Percentiles rank a stretch among this genome's conserved stretches.
Evolutionary conservation across 257 asterid genomes (phyloP).

Genomic region (Solanum infundibuliforme): DNA sequence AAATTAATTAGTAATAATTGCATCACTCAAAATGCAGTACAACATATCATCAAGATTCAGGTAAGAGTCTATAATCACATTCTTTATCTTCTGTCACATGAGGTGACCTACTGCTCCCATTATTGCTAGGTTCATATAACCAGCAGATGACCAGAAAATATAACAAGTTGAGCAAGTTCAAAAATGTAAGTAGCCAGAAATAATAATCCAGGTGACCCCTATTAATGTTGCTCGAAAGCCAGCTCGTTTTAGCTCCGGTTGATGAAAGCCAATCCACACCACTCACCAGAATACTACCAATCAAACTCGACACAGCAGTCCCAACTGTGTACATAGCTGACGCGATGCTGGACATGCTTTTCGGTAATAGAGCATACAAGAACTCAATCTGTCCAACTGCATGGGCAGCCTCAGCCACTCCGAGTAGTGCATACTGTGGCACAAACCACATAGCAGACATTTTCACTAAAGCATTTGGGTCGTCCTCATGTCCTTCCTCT

Average conservation of each 20-base stretch:
- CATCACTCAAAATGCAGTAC: too few species aligned
- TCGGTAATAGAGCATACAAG: conserved; percentile 6
- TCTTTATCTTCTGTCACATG: neutral
- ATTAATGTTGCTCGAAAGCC: conserved; percentile 14
- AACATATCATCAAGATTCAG: neutral
- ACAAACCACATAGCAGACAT: conserved; percentile 21
- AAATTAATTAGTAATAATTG: neutral
- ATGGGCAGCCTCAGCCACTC: conserved; percentile 4
- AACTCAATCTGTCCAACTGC: conserved; percentile 10
- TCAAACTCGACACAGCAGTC: conserved; percentile 1
- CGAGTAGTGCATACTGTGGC: conserved; percentile 1
- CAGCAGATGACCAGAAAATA: neutral
- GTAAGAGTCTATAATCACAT: neutral
- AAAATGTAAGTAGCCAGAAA: conserved; percentile 5
- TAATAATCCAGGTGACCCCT: conserved; percentile 12
- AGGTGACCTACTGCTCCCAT: neutral
- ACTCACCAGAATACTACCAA: conserved; percentile 8
- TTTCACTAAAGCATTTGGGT: neutral
- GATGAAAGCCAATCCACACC: neutral
- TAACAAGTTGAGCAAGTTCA: neutral
- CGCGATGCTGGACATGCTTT: conserved; percentile 16
- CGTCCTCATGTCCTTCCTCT: neutral
- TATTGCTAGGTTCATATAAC: neutral
- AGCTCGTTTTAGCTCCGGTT: neutral
- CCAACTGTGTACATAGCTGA: neutral